These are phyloP conservation scores for Globisporangium cylindrosporum DNA, from an alignment of 352 stramenopile species.

Conservation along the genomic window DNA sequence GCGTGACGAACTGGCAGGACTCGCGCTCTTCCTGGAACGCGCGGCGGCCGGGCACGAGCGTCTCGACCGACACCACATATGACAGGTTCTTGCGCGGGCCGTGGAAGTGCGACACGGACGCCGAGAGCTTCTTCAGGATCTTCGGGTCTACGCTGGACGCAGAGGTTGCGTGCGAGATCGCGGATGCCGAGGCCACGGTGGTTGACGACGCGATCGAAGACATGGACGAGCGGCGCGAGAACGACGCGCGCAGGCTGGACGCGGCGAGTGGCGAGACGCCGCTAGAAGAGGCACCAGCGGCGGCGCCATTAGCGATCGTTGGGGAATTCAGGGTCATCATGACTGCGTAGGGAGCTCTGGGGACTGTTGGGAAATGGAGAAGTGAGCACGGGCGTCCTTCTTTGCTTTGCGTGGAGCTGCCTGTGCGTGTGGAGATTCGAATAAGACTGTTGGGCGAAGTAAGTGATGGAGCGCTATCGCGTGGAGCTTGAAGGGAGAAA, in stretches of 20 bases:
- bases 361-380: background rate
- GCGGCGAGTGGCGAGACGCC: constrained; percentile 10
- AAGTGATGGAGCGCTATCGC: background rate
- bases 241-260: constrained; percentile 7
- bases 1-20: constrained; percentile 66
- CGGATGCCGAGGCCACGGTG: constrained; percentile 23
- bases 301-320: background rate
- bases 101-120: constrained; percentile 67
- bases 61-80: constrained; percentile 78
- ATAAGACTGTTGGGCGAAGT: background rate
- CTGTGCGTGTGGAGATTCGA: background rate
- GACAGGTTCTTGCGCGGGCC: constrained; percentile 70
- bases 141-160: constrained; percentile 55
- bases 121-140: constrained; percentile 79
- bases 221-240: constrained; percentile 17
- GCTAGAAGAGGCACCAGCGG: background rate
- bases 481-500: constrained; percentile 2
- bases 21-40: constrained; percentile 60
- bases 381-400: background rate
- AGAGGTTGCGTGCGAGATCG: constrained; percentile 23
- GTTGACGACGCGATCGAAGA: constrained; percentile 9
- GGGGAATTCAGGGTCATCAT: constrained; percentile 4
- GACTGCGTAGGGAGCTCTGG: background rate
- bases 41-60: constrained; percentile 52
- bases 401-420: background rate